phyloP scores from a whole-genome alignment of 306 rosid genomes.

The Medicago truncatula region DNA sequence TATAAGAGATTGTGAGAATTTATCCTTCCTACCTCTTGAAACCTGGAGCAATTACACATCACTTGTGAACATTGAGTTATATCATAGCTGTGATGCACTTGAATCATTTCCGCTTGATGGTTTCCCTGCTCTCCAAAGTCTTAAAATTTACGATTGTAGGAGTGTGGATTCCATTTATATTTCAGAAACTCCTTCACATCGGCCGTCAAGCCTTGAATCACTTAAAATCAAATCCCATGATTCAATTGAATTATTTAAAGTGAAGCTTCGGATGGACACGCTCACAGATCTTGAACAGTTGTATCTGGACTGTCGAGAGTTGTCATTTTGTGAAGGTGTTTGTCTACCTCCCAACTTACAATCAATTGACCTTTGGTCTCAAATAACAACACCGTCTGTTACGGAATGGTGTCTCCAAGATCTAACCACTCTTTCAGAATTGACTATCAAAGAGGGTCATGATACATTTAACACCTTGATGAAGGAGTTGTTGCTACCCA shows the following conservation, averaged over 20 bases:
- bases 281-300: background rate
- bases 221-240: background rate
- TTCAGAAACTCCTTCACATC: background rate
- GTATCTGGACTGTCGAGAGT: fast-evolving
- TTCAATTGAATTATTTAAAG: background rate
- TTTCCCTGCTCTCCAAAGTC: background rate
- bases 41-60: conserved; percentile 16
- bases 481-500: background rate
- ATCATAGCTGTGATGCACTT: background rate
- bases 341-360: background rate
- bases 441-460: too few species aligned
- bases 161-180: background rate
- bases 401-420: background rate
- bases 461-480: background rate
- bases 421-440: background rate
- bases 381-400: background rate
- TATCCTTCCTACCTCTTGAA: conserved; percentile 4
- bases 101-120: background rate
- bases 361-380: fast-evolving
- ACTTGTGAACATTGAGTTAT: background rate
- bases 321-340: background rate
- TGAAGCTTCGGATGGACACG: background rate
- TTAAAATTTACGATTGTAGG: fast-evolving
- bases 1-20: background rate
- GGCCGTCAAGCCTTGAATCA: background rate